phyloP scores from a whole-genome alignment of 139 green algal genomes.

The Edaphochlamys debaryana region DNA sequence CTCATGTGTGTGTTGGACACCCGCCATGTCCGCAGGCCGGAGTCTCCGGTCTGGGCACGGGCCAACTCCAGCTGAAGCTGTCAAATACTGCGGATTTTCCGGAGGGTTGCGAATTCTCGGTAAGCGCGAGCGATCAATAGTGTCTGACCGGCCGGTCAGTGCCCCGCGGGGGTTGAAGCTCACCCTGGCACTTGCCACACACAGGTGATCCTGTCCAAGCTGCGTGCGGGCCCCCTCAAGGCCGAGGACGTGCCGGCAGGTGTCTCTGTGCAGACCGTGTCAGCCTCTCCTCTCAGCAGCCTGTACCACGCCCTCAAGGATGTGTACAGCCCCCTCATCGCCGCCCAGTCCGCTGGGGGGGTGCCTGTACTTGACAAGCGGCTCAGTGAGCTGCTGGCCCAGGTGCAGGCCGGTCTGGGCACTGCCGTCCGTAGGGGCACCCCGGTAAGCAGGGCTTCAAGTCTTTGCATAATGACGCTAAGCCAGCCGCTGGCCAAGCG shows the following conservation, averaged over 20 bases:
- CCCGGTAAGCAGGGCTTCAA: too few species aligned
- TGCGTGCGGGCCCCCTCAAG: constrained; percentile 49
- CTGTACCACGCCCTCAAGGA: constrained; percentile 68
- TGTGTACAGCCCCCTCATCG: constrained; percentile 68
- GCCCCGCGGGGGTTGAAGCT: too few species aligned
- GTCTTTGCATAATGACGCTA: too few species aligned
- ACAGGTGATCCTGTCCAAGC: constrained; percentile 69
- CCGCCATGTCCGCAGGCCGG: too few species aligned
- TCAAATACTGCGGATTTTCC: constrained; percentile 58
- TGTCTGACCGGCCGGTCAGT: too few species aligned
- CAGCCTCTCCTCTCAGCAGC: constrained; percentile 59
- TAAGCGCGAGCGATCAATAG: constrained; percentile 10
- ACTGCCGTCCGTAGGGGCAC: constrained; percentile 52
- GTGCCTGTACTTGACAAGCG: constrained; percentile 43
- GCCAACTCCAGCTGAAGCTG: constrained; percentile 63
- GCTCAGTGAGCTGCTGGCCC: constrained; percentile 63
- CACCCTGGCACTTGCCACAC: too few species aligned
- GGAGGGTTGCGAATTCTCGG: constrained; percentile 64
- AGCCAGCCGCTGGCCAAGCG: too few species aligned
- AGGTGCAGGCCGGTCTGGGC: constrained; percentile 71
- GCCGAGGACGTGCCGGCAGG: constrained; percentile 58
- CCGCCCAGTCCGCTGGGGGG: not conserved
- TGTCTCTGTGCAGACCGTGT: constrained; percentile 62
- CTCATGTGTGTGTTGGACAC: too few species aligned
- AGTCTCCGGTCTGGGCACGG: constrained; percentile 56